Conservation (phyloP, 371 early-diverging fungal species). For the Saksenaea vasiformis region DNA sequence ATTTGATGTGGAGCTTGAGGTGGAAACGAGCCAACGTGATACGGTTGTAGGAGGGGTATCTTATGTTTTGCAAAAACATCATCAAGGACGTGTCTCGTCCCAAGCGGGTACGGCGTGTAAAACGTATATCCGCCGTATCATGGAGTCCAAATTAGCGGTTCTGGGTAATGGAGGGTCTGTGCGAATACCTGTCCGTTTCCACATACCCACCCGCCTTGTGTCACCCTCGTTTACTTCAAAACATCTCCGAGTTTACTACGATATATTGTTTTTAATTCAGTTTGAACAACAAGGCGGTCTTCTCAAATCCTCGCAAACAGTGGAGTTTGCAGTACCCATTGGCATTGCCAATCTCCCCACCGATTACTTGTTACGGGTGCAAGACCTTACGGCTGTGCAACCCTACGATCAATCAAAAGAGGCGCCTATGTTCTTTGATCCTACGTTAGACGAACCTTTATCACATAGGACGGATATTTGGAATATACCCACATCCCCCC, state of each 20-base stretch:
- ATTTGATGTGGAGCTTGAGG: slow-evolving; percentile 16
- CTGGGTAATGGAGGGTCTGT: slow-evolving; percentile 17
- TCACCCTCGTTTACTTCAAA: slow-evolving; percentile 37
- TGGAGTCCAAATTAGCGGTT: slow-evolving; percentile 13
- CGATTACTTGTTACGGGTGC: slow-evolving; percentile 39
- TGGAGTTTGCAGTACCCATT: slow-evolving; percentile 38
- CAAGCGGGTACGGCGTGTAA: slow-evolving; percentile 33
- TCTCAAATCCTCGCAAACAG: neutral
- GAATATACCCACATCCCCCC: slow-evolving; percentile 18
- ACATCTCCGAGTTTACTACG: slow-evolving; percentile 29
- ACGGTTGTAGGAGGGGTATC: slow-evolving; percentile 14
- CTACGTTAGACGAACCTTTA: slow-evolving; percentile 31
- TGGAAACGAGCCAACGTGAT: slow-evolving; percentile 24
- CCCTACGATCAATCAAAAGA: slow-evolving; percentile 30
- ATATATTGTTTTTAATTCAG: slow-evolving; percentile 13
- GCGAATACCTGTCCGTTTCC: slow-evolving; percentile 26
- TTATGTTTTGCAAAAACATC: slow-evolving; percentile 26
- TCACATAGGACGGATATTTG: slow-evolving; percentile 11
- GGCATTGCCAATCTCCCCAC: slow-evolving; percentile 95
- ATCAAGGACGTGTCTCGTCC: slow-evolving; percentile 27
- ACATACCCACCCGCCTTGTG: slow-evolving; percentile 36
- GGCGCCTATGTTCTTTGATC: slow-evolving; percentile 38
- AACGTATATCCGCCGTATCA: slow-evolving; percentile 13
- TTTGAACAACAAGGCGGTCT: slow-evolving; percentile 4
- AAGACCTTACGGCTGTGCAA: slow-evolving; percentile 31